Conservation (phyloP, 1,284 basidiomycete species). For the Erythrobasidium hasegawianum region DNA sequence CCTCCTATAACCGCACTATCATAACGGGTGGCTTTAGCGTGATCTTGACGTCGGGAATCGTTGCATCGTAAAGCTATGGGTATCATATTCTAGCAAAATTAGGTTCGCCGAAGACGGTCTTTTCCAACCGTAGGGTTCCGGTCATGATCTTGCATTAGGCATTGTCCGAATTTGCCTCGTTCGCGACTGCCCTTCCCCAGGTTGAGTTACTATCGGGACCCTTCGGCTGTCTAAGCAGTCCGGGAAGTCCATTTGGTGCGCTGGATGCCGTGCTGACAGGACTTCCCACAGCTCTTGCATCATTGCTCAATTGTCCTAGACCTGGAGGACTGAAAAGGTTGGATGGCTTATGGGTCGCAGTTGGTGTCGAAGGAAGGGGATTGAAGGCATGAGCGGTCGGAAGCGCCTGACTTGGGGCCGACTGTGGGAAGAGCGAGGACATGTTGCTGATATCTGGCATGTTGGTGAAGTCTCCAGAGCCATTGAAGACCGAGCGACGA, state of each 20-base stretch:
- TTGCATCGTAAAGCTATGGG: too few relatives aligned
- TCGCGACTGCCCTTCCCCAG: conserved; percentile 16
- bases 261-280: conserved; percentile 8
- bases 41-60: too few relatives aligned
- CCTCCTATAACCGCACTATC: too few relatives aligned
- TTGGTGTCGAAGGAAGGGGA: background rate
- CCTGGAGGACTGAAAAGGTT: background rate
- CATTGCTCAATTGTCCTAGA: background rate
- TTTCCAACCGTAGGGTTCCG: too few relatives aligned
- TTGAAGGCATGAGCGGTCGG: background rate
- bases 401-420: too few relatives aligned
- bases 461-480: background rate
- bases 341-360: background rate
- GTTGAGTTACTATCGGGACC: conserved; percentile 24
- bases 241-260: conserved; percentile 5
- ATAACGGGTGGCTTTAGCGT: too few relatives aligned
- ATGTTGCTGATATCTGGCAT: background rate
- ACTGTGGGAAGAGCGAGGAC: too few relatives aligned
- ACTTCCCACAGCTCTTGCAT: conserved; percentile 14
- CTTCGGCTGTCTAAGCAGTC: conserved; percentile 12
- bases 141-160: too few relatives aligned
- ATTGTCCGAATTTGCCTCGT: background rate
- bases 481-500: background rate
- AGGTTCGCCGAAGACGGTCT: too few relatives aligned
- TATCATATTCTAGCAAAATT: too few relatives aligned